Percentiles rank a stretch among this genome's conserved stretches.
Conservation (phyloP, 306 rosid genomes). For the Vigna hirtella region DNA sequence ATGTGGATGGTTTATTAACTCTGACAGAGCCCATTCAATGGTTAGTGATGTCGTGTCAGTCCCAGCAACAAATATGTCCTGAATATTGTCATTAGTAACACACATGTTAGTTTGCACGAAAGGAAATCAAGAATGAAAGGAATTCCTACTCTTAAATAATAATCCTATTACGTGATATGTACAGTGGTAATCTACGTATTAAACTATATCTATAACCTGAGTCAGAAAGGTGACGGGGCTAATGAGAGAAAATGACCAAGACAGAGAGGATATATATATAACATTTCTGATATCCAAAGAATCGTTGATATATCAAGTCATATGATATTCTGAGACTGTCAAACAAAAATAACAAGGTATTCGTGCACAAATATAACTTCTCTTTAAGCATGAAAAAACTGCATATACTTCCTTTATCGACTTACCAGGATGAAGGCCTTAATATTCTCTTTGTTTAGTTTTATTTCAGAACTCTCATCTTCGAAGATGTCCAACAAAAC, state of each 20-base stretch:
- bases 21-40: slow-evolving; percentile 74
- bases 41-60: slow-evolving; percentile 64
- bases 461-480: slow-evolving; percentile 57
- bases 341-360: too few relatives aligned
- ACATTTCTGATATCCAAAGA: too few relatives aligned
- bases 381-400: neutral
- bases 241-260: too few relatives aligned
- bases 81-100: neutral
- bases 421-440: slow-evolving; percentile 70
- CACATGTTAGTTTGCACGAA: neutral
- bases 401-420: neutral
- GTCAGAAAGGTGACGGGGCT: too few relatives aligned
- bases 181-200: too few relatives aligned
- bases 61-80: slow-evolving; percentile 69
- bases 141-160: too few relatives aligned
- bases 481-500: slow-evolving; percentile 46
- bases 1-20: slow-evolving; percentile 65
- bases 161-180: too few relatives aligned
- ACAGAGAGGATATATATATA: too few relatives aligned
- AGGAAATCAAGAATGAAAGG: neutral
- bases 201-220: too few relatives aligned
- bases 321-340: too few relatives aligned
- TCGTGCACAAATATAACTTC: neutral
- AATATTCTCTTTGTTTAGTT: slow-evolving; percentile 57
- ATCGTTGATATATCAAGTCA: too few relatives aligned